Conservation (phyloP, 768 basidiomycete genomes). For the Macrolepiota dolichaula region DNA sequence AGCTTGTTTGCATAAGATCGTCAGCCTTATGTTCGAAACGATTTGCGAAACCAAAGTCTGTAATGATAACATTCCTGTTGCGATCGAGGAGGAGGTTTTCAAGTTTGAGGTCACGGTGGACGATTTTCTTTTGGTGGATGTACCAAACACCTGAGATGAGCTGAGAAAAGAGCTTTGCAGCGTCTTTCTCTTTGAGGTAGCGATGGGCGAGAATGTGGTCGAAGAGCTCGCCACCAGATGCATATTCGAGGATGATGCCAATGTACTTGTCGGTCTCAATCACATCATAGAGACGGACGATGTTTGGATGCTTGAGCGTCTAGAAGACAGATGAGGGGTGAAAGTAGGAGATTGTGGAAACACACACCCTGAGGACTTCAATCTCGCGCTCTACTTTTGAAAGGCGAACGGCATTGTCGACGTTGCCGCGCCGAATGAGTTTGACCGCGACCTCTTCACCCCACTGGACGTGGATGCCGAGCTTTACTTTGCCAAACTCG, state of each 20-base stretch:
- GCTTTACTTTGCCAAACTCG: conserved; percentile 98
- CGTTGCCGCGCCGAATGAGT: conserved; percentile 88
- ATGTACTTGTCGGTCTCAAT: conserved; percentile 99
- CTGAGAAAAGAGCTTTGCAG: conserved; percentile 94
- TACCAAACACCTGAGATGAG: conserved; percentile 99
- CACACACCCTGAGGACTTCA: conserved; percentile 86
- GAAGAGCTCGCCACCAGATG: conserved; percentile 96
- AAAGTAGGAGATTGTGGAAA: conserved; percentile 9
- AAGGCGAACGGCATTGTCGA: conserved; percentile 83
- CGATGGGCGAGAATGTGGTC: conserved; percentile 98
- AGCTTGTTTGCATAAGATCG: conserved; percentile 98
- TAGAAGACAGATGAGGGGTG: conserved; percentile 29
- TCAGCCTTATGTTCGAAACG: conserved; percentile 89
- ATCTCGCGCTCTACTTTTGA: conserved; percentile 98
- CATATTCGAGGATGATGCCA: conserved; percentile 98
- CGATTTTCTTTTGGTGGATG: conserved; percentile 98
- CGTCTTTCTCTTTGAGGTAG: conserved; percentile 92
- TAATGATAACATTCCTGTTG: conserved; percentile 97
- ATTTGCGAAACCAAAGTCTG: conserved; percentile 99
- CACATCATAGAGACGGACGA: conserved; percentile 96
- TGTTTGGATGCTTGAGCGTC: conserved; percentile 96
- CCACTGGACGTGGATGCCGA: conserved; percentile 91
- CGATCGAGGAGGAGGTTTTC: conserved; percentile 97
- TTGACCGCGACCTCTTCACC: conserved; percentile 99
- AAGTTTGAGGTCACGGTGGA: conserved; percentile 98